phyloP scores from a whole-genome alignment of 176 grass and related monocot species.

The Rhynchospora pubera region DNA sequence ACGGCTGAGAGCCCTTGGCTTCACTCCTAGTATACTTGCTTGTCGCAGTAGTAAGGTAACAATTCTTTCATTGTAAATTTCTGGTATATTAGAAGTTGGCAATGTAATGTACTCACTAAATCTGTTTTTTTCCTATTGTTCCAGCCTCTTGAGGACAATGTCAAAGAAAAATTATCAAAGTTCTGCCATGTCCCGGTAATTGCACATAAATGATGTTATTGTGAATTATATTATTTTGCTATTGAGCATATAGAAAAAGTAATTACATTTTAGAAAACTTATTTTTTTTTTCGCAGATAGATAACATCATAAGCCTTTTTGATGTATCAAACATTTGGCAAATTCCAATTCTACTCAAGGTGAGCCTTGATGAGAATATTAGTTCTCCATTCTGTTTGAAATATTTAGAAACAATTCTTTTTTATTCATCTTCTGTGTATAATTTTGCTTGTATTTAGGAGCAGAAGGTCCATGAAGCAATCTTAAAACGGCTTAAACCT shows the following conservation, averaged over 20 bases:
- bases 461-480: conserved; percentile 38
- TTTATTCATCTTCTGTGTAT: not conserved
- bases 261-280: not conserved
- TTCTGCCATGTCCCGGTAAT: conserved; percentile 47
- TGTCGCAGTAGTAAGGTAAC: conserved; percentile 40
- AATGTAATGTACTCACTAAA: not conserved
- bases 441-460: conserved; percentile 23
- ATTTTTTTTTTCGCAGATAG: conserved; percentile 19
- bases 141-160: conserved; percentile 36
- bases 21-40: conserved; percentile 39
- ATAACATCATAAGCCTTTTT: conserved; percentile 37
- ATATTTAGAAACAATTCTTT: not conserved
- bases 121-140: conserved; percentile 9
- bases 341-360: conserved; percentile 38
- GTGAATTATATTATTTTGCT: not conserved
- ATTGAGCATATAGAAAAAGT: not conserved
- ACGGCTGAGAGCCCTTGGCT: conserved; percentile 36
- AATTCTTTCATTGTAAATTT: not conserved
- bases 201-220: not conserved
- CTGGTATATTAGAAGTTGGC: not conserved
- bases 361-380: conserved; percentile 2
- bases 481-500: conserved; percentile 30
- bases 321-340: conserved; percentile 46
- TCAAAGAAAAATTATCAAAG: conserved; percentile 35
- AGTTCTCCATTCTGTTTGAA: not conserved